Conservation (phyloP, 2,329 filamentous ascomycete genomes). For the Trichophyton rubrum region DNA sequence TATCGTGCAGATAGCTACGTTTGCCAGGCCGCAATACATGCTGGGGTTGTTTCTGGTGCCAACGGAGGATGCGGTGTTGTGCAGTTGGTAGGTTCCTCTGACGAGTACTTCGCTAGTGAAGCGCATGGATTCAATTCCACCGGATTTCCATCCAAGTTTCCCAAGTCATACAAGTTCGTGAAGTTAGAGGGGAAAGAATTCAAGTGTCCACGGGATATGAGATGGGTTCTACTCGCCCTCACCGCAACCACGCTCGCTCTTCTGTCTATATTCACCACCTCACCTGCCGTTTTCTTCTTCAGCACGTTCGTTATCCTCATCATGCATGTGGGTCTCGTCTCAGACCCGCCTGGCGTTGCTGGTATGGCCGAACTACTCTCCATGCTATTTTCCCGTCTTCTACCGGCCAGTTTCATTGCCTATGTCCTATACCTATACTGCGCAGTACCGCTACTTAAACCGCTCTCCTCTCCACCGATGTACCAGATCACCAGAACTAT, state of each 20-base stretch:
- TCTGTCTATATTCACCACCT: constrained; percentile 69
- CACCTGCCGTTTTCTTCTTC: constrained; percentile 72
- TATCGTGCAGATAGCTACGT: constrained; percentile 88
- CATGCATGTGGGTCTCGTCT: constrained; percentile 78
- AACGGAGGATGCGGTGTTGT: constrained; percentile 74
- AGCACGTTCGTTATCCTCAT: constrained; percentile 71
- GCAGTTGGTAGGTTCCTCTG: constrained; percentile 55
- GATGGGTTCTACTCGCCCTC: constrained; percentile 73
- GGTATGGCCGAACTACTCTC: constrained; percentile 62
- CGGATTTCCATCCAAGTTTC: constrained; percentile 78
- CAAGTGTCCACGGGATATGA: constrained; percentile 60
- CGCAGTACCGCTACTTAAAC: constrained; percentile 56
- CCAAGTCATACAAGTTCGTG: constrained; percentile 70
- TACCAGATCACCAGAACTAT: constrained; percentile 76
- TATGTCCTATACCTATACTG: constrained; percentile 83
- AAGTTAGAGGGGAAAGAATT: constrained; percentile 39
- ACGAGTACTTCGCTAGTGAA: constrained; percentile 50
- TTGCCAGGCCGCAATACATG: constrained; percentile 72
- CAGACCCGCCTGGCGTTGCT: constrained; percentile 63
- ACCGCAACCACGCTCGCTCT: constrained; percentile 67
- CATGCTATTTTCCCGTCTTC: constrained; percentile 62
- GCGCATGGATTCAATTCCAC: constrained; percentile 65
- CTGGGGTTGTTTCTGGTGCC: constrained; percentile 59
- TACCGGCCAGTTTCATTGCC: constrained; percentile 76
- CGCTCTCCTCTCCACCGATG: constrained; percentile 49